Conservation (phyloP, 2,329 filamentous ascomycete genomes). For the Biscogniauxia mediterranea region DNA sequence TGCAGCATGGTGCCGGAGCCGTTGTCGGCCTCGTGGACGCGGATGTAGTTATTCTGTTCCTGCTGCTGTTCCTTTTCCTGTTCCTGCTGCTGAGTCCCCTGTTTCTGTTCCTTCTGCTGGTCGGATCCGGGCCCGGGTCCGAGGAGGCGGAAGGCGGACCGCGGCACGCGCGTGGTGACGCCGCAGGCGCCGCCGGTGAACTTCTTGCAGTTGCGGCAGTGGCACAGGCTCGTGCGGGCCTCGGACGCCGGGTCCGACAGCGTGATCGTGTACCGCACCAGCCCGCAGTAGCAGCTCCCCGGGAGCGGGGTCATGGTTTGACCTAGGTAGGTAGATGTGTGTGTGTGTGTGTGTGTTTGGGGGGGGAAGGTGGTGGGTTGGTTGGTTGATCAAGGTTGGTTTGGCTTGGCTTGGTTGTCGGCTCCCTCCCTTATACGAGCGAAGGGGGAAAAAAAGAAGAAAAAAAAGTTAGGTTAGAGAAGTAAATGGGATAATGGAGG, state of each 20-base stretch:
- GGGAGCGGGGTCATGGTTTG: conserved; percentile 24
- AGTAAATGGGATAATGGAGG: too few species aligned
- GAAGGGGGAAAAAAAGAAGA: too few species aligned
- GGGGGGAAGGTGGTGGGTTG: too few species aligned
- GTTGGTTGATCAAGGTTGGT: too few species aligned
- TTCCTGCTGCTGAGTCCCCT: too few species aligned
- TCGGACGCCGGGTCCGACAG: conserved; percentile 42
- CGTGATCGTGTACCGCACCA: conserved; percentile 44
- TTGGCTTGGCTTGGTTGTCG: too few species aligned
- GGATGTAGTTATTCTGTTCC: conserved; percentile 24
- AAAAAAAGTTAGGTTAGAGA: too few species aligned
- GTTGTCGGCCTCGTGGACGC: conserved; percentile 48
- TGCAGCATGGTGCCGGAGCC: conserved; percentile 45
- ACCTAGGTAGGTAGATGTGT: too few species aligned
- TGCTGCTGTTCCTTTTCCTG: too few species aligned
- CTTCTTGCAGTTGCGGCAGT: conserved; percentile 54
- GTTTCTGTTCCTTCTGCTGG: too few species aligned
- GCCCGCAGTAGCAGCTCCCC: conserved; percentile 45
- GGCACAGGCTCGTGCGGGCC: conserved; percentile 50
- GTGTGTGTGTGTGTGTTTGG: too few species aligned
- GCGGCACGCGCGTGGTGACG: conserved; percentile 49
- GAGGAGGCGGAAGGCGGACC: conserved; percentile 42
- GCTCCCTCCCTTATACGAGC: too few species aligned
- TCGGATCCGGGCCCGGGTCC: conserved; percentile 28
- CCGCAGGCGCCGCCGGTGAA: conserved; percentile 52